Percentiles rank a stretch among this genome's conserved stretches.
These are phyloP conservation scores for Exophiala sideris DNA, from an alignment of 2,329 filamentous ascomycete species.

Conservation along the genomic window DNA sequence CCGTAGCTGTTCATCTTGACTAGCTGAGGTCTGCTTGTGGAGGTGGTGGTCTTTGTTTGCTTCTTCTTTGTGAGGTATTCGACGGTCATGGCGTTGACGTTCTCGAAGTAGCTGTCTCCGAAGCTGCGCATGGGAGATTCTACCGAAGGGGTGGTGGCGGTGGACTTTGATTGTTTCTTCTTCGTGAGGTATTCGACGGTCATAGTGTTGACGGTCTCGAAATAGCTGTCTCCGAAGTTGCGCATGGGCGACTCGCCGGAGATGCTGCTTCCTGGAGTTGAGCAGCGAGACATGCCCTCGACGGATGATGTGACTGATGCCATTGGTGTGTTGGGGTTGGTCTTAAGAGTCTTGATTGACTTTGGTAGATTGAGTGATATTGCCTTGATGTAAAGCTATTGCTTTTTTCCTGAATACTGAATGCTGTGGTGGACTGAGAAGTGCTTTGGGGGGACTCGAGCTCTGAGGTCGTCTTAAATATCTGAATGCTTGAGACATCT, in stretches of 20 bases:
- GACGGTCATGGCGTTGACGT: slow-evolving; percentile 1
- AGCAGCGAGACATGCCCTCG: not conserved
- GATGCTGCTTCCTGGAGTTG: slow-evolving; percentile 5
- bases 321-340: slow-evolving; percentile 1
- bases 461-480: no score
- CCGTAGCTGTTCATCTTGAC: slow-evolving; percentile 13
- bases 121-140: slow-evolving; percentile 6
- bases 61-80: slow-evolving; percentile 7
- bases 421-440: no score
- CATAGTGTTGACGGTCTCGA: slow-evolving; percentile 16
- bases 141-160: not conserved
- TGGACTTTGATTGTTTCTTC: slow-evolving; percentile 1
- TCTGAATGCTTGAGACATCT: no score
- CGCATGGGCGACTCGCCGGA: slow-evolving; percentile 7
- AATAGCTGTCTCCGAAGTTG: slow-evolving; percentile 19
- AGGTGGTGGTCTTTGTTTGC: not conserved
- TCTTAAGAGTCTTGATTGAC: no score
- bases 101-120: slow-evolving; percentile 11
- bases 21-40: not conserved
- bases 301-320: not conserved
- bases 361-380: not conserved
- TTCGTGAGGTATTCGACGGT: slow-evolving; percentile 3
- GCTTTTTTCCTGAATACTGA: not conserved
- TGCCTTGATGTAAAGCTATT: not conserved
- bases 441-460: no score